Base-by-base conservation (phyloP, 768 basidiomycete species). In the Mycena vulgaris region DNA sequence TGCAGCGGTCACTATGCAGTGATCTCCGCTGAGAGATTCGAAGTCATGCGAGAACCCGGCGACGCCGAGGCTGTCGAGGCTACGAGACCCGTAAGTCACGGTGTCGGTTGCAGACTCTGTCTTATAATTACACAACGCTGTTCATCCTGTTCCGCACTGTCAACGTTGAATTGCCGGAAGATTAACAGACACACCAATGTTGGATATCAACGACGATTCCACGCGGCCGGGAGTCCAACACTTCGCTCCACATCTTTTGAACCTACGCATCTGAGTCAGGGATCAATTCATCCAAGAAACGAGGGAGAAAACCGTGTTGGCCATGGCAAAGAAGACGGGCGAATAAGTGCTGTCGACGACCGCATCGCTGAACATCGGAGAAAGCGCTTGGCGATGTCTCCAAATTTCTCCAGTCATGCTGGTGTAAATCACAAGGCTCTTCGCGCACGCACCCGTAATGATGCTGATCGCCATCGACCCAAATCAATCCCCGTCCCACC, bases 11-110 rank as follows among this genome's bases (percentile, higher is more conserved):
- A 80, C 74, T 27, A 65, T 58, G 56, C 78, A 73, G 49, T 73
- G 60, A n/a, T 80, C 71, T n/a, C 82, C 81, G 5, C 74, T 71
- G 30, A 83, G 77, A 0, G 80, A 76, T 39, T 77, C 77, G 66
- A 83, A 83, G 70, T 82, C 78, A 73, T 83, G 79, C 10, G 76
- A 76, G 71, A 83, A 83, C 13, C 81, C 82, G 47, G 81, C 80
- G 51, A 80, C 72, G 33, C 81, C 80, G 65, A 83, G 75, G 42
- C 74, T 79, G 68, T 83, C 82, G 37, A 83, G 70, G 0, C 80
- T 81, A 33, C n/a, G 47, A 49, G 2, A 37, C 2, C 9, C 13
- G 3, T 52, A 25, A 63, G 13, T 14, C 37, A n/a, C 23, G n/a
- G 53, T 5, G 23, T 37, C 30, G 7, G 19, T 5, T 45, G n/a